Evolutionary conservation across 2,329 filamentous ascomycete species (phyloP), one percentile per base, ranked within the genome.

Genomic region (Graphiopsis chlorocephala): DNA sequence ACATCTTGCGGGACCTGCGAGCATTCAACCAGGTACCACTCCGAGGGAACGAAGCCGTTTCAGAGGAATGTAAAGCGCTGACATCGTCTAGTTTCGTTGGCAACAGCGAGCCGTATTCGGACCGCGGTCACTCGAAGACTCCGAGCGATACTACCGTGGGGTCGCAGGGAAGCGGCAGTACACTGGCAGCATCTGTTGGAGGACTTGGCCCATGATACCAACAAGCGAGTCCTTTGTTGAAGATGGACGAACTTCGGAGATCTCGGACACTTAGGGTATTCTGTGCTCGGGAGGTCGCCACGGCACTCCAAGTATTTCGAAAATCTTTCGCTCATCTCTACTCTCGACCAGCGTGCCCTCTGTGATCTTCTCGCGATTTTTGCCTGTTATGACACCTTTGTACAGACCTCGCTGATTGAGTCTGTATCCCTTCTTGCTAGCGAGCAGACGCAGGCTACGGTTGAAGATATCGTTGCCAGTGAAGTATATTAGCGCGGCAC

Each of bases 401-500:
- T 89, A 97, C 63, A 98, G 75, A 0, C 93, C 94, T 31, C 85
- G 82, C 77, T 97, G 93, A 70, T 97, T 97, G 63, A 98, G 75
- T 59, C 90, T 80, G 91, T 96, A 93, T 0, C 87, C 86, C 78
- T 91, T 95, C 77, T 87, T 92, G 45, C 87, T 86, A 15, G 93
- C 92, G 68, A 97, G 76, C 17, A 96, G 78, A 68, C 94, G 81
- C 75, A 97, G 86, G 73, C 91, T 96, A 17, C 93, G 83, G 76
- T 97, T 97, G 80, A 97, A 97, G 35, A 97, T 90, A 74, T 97
- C 93, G 70, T 97, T 95, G 0, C 94, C 94, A 0, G 94, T 97
- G 73, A 97, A 98, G 74, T 97, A 97, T n/a, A 97, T 85, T 67
- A 97, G 75, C 0, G 93, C 93, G 0, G 91, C 93, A 1, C 94